Evolutionary conservation across 176 grass and related monocot species (phyloP), one percentile per base, ranked within the genome.

Genomic region (Zoysia pacifica): DNA sequence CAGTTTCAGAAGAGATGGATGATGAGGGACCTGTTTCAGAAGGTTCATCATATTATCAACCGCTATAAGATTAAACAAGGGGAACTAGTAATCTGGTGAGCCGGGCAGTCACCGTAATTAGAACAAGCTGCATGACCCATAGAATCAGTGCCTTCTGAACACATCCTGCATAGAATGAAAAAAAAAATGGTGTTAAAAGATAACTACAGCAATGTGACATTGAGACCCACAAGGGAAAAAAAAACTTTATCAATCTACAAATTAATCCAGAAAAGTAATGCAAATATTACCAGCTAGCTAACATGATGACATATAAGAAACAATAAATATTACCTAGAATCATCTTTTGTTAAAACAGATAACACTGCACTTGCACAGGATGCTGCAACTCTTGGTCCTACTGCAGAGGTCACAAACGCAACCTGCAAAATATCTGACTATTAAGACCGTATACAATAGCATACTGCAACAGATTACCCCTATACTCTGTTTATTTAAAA

Each of bases 381-480:
- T 87, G 96, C 96, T 72, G 96, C 96, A 77, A 99, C 80, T 86
- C 96, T 94, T 76, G 96, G 96, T 83, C 96, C 96, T 87, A 95
- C 84, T 82, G 89, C 72, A 65, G 88, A 89, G 52, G 96, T 75
- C 79, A 99, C 85, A 87, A 99, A 99, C 67, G 96, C 90, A 88
- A 99, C 90, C 96, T 95, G 78, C 40, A 45, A 85, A 86, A 71
- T 36, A 62, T 74, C 46, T 74, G 69, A 87, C 70, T 44, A 74
- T 42, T 82, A 74, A 86, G 50, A 67, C 47, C 38, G 62, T 41
- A 88, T 74, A 84, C 48, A 48, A 79, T 81, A 87, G 35, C 81
- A 18, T 79, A 73, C 48, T 43, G 78, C 48, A 91, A 48, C 42
- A 77, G 62, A 56, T 20, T n/a, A 53, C 52, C 14, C 52, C 13